phyloP scores from a whole-genome alignment of 495 filamentous ascomycete genomes.

The Neurospora sublineolata region DNA sequence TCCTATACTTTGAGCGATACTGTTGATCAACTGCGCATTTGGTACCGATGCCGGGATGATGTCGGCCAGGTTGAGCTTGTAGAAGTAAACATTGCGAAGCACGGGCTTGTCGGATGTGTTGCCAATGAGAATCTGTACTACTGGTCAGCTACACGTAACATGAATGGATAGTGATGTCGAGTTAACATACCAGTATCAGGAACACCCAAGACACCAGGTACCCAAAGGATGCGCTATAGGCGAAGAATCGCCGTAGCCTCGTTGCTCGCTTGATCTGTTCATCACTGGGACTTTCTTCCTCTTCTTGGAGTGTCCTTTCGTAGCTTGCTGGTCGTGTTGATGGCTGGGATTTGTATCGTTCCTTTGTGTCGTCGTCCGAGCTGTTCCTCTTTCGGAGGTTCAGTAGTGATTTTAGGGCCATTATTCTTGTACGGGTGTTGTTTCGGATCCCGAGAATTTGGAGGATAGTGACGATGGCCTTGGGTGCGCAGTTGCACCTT shows the following conservation, averaged over 20 bases:
- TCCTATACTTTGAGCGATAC: slow-evolving; percentile 76
- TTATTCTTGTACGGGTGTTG: background rate
- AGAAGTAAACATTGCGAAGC: slow-evolving; percentile 63
- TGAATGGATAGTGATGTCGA: background rate
- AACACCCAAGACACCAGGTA: slow-evolving; percentile 68
- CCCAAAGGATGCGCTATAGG: slow-evolving; percentile 51
- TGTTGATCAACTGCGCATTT: slow-evolving; percentile 69
- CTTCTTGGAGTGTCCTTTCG: background rate
- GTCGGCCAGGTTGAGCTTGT: slow-evolving; percentile 69
- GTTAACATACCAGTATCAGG: slow-evolving; percentile 48
- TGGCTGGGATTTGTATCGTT: background rate
- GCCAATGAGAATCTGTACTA: slow-evolving; percentile 49
- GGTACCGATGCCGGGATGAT: slow-evolving; percentile 69
- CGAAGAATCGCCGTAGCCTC: slow-evolving; percentile 39
- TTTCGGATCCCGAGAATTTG: background rate
- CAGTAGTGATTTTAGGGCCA: background rate
- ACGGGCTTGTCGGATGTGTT: slow-evolving; percentile 50
- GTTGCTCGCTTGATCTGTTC: slow-evolving; percentile 41
- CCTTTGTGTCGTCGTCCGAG: background rate
- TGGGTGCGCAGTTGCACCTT: background rate
- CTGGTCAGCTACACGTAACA: slow-evolving; percentile 5
- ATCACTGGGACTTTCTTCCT: slow-evolving; percentile 4
- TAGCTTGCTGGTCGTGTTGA: background rate
- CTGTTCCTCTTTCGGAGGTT: background rate
- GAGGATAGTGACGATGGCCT: background rate